A percentile compares a stretch with the other conserved stretches of the same genome.
Conservation (phyloP, 208 protist genomes). For the Zelonia costaricensis region DNA sequence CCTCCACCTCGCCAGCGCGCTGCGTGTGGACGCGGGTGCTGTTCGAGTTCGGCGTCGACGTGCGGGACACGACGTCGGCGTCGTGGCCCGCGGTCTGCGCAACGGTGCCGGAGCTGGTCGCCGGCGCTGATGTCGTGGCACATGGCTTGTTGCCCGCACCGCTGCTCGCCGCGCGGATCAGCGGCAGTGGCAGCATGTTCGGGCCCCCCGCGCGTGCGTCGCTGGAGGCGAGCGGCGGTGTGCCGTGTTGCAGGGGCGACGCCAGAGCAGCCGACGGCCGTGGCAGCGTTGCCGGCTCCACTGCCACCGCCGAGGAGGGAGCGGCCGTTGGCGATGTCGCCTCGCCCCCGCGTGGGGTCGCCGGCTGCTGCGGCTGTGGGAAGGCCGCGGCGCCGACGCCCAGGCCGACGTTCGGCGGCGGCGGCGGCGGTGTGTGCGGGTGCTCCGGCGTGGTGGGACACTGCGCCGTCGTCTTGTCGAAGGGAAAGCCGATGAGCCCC, state of each 20-base stretch:
- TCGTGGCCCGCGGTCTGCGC: background rate
- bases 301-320: too few species aligned
- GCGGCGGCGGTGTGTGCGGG: background rate
- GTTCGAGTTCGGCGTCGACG: conserved; percentile 5
- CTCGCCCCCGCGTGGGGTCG: too few species aligned
- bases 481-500: conserved; percentile 47
- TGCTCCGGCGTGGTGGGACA: background rate
- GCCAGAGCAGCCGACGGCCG: too few species aligned
- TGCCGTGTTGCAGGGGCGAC: background rate
- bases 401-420: background rate
- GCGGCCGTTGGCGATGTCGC: too few species aligned
- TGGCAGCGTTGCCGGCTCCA: conserved; percentile 25
- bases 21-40: conserved; percentile 18
- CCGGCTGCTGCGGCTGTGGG: background rate
- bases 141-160: too few species aligned
- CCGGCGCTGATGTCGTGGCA: too few species aligned
- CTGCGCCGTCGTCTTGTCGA: conserved; percentile 14
- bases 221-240: background rate
- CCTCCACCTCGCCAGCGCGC: background rate
- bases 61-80: background rate
- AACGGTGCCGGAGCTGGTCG: too few species aligned
- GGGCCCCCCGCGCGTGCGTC: background rate
- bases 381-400: too few species aligned
- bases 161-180: background rate
- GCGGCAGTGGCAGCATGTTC: background rate